Conservation (phyloP, 495 filamentous ascomycete genomes). For the Penicillium macrosclerotiorum region DNA sequence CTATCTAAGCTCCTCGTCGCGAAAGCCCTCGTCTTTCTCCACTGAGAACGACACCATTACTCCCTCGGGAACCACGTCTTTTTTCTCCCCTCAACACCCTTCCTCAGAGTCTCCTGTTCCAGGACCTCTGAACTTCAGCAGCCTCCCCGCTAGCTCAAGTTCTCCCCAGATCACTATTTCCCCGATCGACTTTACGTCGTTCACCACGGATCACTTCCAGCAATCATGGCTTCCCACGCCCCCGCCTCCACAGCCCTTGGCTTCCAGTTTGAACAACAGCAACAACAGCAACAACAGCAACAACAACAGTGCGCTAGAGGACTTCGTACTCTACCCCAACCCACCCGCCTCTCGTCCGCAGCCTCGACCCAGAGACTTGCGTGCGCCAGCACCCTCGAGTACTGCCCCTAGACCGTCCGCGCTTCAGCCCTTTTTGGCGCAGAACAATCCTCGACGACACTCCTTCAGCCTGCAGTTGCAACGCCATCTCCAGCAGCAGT, state of each 20-base stretch:
- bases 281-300: slow-evolving; percentile 37
- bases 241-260: slow-evolving; percentile 44
- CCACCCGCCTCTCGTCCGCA: slow-evolving; percentile 28
- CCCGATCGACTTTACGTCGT: slow-evolving; percentile 56
- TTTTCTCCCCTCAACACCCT: slow-evolving; percentile 36
- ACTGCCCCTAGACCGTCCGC: slow-evolving; percentile 39
- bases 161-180: slow-evolving; percentile 41
- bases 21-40: slow-evolving; percentile 39
- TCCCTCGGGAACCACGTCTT: slow-evolving; percentile 36
- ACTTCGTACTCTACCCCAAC: slow-evolving; percentile 49
- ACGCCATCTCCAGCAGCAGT: slow-evolving; percentile 36
- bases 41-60: slow-evolving; percentile 51
- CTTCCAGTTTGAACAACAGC: slow-evolving; percentile 40
- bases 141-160: slow-evolving; percentile 54
- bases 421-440: slow-evolving; percentile 34
- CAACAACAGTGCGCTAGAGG: slow-evolving; percentile 44
- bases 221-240: slow-evolving; percentile 63
- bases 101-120: slow-evolving; percentile 45
- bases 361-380: slow-evolving; percentile 35
- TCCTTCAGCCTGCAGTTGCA: slow-evolving; percentile 38
- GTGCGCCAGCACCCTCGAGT: slow-evolving; percentile 36
- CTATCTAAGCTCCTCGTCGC: slow-evolving; percentile 45
- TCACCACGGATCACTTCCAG: slow-evolving; percentile 63
- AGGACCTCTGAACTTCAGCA: slow-evolving; percentile 59
- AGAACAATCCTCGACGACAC: slow-evolving; percentile 35